Conservation (phyloP, 768 basidiomycete species). For the Naematelia encephala region DNA sequence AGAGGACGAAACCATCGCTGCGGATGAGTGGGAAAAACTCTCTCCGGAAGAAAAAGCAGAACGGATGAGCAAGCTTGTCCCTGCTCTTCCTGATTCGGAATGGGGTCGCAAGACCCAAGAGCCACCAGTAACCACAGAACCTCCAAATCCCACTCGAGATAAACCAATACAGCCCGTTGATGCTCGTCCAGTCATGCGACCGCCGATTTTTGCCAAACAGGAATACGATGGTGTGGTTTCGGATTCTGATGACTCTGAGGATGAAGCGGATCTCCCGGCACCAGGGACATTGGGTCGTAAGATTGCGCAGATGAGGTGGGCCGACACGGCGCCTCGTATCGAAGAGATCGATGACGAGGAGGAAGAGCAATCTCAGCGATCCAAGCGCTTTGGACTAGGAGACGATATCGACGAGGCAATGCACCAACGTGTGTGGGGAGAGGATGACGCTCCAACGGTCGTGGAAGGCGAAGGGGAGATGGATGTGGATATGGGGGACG, state of each 20-base stretch:
- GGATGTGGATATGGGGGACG: constrained; percentile 78
- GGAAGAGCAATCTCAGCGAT: constrained; percentile 15
- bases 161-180: constrained; percentile 3
- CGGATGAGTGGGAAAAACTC: constrained; percentile 49
- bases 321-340: constrained; percentile 17
- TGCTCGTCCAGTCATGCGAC: constrained; percentile 55
- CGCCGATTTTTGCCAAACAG: constrained; percentile 75
- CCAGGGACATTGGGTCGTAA: constrained; percentile 35
- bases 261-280: constrained; percentile 18
- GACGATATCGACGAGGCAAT: constrained; percentile 37
- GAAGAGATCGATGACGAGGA: constrained; percentile 39
- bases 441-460: constrained; percentile 10
- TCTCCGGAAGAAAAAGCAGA: constrained; percentile 55
- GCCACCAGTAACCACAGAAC: not conserved
- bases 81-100: constrained; percentile 71
- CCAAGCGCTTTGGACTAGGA: constrained; percentile 14
- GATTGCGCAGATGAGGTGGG: constrained; percentile 41
- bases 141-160: not conserved
- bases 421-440: constrained; percentile 24
- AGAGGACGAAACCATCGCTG: constrained; percentile 52
- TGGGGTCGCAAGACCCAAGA: constrained; percentile 63
- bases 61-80: constrained; percentile 76
- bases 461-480: constrained; percentile 43
- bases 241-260: constrained; percentile 58
- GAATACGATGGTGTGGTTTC: constrained; percentile 76